Base-by-base conservation (phyloP, 768 basidiomycete species). In the Phaeotremella fagi region DNA sequence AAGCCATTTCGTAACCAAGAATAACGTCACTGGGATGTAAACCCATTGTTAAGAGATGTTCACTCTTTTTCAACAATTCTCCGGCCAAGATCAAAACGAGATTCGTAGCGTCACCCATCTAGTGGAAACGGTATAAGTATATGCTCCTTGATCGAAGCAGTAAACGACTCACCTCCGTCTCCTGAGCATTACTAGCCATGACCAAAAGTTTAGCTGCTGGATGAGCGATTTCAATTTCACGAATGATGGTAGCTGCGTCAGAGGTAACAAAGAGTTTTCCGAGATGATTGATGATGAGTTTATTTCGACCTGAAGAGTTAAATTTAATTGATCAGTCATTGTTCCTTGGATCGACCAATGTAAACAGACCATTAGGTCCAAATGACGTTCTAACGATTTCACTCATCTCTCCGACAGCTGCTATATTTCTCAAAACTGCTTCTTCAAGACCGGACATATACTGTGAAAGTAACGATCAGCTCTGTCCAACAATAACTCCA, bases 31-130 rank as follows among this genome's bases (percentile, higher is more conserved):
- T 90, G 3, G 95, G 94, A 75, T 98, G 92, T 26, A 99, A 80
- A 36, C 95, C 95, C 91, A 98, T 94, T 31, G 91, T 80, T 46
- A 99, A 81, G 26, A 99, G 82, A 61, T 86, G 81, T 71, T 97
- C 95, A 0, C 94, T 86, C 63, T 87, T 86, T 76, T 94, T 95
- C 63, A 98, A 79, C 44, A 99, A 79, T 76, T 97, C 94, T 48
- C 95, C 95, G 20, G 88, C 91, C 35, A 99, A 78, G 66, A 99
- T 98, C 70, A 99, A 77, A 43, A 98, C 92, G 68, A 87, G 80
- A 75, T 98, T 99, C 44, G 95, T 97, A 37, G 90, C 84, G 78
- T 98, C 94, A 52, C 95, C 95, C 88, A 95, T 91, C 91, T 90
- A 71, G 12, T 4, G 3, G 6, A 12, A 12, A 12, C 47, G 12